phyloP scores from a whole-genome alignment of 2,329 filamentous ascomycete genomes.

The Epichloe elymi region DNA sequence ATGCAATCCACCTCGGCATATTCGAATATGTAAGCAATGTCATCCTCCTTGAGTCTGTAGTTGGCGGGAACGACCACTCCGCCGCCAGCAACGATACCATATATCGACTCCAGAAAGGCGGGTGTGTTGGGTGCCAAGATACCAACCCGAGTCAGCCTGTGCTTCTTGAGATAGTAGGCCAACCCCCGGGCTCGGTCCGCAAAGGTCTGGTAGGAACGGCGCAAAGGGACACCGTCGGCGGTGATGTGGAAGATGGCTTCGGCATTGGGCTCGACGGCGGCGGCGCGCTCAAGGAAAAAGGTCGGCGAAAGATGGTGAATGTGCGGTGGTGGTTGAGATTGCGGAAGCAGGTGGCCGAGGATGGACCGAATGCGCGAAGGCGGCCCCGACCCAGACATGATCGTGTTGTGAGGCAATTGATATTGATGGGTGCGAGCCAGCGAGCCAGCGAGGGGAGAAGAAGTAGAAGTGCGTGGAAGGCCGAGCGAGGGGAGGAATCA shows the following conservation, averaged over 20 bases:
- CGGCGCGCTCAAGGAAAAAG: conserved; percentile 74
- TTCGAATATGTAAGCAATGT: conserved; percentile 81
- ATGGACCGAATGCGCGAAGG: conserved; percentile 47
- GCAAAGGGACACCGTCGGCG: conserved; percentile 57
- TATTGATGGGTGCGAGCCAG: not conserved
- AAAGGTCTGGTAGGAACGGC: conserved; percentile 66
- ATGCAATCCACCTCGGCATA: conserved; percentile 79
- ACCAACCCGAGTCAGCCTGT: conserved; percentile 63
- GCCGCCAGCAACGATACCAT: conserved; percentile 71
- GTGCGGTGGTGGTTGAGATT: conserved; percentile 37
- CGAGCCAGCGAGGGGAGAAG: too few relatives aligned
- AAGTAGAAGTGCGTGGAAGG: too few relatives aligned
- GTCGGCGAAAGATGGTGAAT: conserved; percentile 77
- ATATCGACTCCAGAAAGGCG: conserved; percentile 83
- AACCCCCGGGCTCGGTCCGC: conserved; percentile 78
- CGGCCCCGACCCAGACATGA: conserved; percentile 53
- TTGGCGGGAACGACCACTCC: conserved; percentile 59
- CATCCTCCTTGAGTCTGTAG: conserved; percentile 60
- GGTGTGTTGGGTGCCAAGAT: conserved; percentile 88
- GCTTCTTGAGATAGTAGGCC: conserved; percentile 73
- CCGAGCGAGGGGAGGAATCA: not conserved
- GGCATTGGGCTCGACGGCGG: conserved; percentile 74
- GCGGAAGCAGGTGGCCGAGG: conserved; percentile 33
- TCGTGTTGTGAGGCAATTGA: conserved; percentile 6
- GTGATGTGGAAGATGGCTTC: conserved; percentile 79